Evolutionary conservation across 1,284 basidiomycete genomes (phyloP).

Genomic region (Austroboletus niveus): DNA sequence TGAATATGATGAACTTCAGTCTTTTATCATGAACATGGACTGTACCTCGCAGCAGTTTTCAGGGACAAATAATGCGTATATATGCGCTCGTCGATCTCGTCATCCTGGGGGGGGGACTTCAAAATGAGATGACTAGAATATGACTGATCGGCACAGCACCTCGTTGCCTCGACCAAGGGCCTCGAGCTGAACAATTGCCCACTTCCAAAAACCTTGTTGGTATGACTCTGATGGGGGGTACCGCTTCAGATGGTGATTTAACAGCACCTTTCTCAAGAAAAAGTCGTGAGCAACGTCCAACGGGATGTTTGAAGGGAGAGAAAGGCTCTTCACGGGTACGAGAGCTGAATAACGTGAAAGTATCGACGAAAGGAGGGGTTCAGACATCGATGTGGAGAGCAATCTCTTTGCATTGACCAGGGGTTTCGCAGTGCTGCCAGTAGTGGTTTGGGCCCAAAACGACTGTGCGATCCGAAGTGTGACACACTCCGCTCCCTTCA

Average conservation of each 20-base stretch:
- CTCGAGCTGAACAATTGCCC: conserved; percentile 57
- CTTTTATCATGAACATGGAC: background rate
- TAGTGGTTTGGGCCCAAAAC: too few relatives aligned
- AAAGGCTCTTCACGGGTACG: conserved; percentile 40
- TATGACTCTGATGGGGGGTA: conserved; percentile 65
- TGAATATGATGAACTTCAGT: conserved; percentile 16
- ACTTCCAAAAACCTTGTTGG: conserved; percentile 70
- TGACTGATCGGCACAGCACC: conserved; percentile 31
- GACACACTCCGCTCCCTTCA: too few relatives aligned
- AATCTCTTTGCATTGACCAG: conserved; percentile 1
- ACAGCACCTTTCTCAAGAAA: conserved; percentile 50
- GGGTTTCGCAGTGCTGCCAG: too few relatives aligned
- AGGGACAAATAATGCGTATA: conserved; percentile 58
- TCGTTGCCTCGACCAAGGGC: conserved; percentile 36
- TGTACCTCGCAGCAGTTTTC: conserved; percentile 31
- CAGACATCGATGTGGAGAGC: background rate
- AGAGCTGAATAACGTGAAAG: conserved; percentile 57
- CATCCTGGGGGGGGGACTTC: conserved; percentile 37
- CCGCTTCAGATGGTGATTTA: conserved; percentile 47
- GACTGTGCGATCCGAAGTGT: too few relatives aligned
- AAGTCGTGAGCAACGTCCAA: conserved; percentile 48
- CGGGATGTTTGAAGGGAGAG: conserved; percentile 37
- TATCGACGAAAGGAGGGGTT: conserved; percentile 37
- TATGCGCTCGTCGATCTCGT: conserved; percentile 62
- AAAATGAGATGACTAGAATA: conserved; percentile 2